These are phyloP conservation scores for Fusarium transvaalense DNA, from an alignment of 2,329 filamentous ascomycete species.

Conservation along the genomic window DNA sequence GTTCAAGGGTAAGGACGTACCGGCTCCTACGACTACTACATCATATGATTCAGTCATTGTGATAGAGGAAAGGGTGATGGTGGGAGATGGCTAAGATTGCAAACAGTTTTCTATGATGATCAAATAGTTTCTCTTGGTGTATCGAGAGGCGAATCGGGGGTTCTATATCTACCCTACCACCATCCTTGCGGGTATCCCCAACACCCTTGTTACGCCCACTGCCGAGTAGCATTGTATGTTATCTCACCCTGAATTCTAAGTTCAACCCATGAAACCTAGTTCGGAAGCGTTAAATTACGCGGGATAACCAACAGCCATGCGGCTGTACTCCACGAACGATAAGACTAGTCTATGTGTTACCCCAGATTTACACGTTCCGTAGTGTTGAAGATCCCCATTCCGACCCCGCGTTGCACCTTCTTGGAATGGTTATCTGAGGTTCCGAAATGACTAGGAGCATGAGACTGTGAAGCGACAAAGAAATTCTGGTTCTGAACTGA, in stretches of 20 bases:
- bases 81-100: background rate
- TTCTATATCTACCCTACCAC: slow-evolving; percentile 19
- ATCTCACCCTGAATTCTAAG: background rate
- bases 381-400: background rate
- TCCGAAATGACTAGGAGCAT: background rate
- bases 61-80: background rate
- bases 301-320: background rate
- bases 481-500: background rate
- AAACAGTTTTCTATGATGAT: background rate
- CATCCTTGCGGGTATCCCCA: background rate
- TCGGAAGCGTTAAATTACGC: background rate
- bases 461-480: background rate
- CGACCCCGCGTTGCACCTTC: slow-evolving; percentile 3
- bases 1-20: slow-evolving; percentile 5
- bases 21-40: slow-evolving; percentile 44
- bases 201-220: background rate
- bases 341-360: slow-evolving; percentile 22
- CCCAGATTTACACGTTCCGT: slow-evolving; percentile 32
- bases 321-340: background rate
- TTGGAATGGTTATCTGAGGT: background rate
- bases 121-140: background rate
- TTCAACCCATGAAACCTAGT: background rate
- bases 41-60: slow-evolving; percentile 39
- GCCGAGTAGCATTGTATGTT: background rate
- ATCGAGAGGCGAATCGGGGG: slow-evolving; percentile 5